Evolutionary conservation across 1,284 basidiomycete species (phyloP).

Genomic region (Cryptococcus maquisensis): DNA sequence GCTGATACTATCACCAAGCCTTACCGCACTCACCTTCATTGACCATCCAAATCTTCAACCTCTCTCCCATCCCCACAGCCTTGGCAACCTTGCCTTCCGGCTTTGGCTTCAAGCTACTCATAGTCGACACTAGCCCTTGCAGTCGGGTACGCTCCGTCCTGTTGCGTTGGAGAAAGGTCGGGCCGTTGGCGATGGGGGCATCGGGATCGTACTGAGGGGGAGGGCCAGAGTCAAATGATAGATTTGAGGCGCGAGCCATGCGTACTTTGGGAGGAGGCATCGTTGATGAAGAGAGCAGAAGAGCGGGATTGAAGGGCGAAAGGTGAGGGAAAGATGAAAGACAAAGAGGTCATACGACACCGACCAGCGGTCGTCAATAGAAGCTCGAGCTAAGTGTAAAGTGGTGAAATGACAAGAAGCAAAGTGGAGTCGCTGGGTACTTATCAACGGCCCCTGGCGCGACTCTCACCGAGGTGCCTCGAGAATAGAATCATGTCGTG

Average conservation of each 20-base stretch:
- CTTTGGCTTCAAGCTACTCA: constrained; percentile 14
- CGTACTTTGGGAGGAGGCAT: constrained; percentile 5
- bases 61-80: constrained; percentile 47
- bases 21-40: constrained; percentile 59
- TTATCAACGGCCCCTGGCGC: no score
- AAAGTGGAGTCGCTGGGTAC: no score
- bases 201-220: constrained; percentile 4
- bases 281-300: background rate
- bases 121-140: constrained; percentile 64
- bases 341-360: background rate
- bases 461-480: no score
- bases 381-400: no score
- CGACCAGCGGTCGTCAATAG: no score
- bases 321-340: background rate
- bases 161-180: constrained; percentile 62
- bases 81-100: constrained; percentile 3
- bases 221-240: constrained; percentile 23
- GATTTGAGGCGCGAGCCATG: constrained; percentile 7
- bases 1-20: background rate
- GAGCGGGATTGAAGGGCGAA: background rate
- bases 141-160: constrained; percentile 70
- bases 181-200: constrained; percentile 14
- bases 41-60: constrained; percentile 74
- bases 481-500: no score
- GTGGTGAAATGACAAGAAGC: no score